Conservation (phyloP, 768 basidiomycete species). For the Chlorophyllum brunneum region DNA sequence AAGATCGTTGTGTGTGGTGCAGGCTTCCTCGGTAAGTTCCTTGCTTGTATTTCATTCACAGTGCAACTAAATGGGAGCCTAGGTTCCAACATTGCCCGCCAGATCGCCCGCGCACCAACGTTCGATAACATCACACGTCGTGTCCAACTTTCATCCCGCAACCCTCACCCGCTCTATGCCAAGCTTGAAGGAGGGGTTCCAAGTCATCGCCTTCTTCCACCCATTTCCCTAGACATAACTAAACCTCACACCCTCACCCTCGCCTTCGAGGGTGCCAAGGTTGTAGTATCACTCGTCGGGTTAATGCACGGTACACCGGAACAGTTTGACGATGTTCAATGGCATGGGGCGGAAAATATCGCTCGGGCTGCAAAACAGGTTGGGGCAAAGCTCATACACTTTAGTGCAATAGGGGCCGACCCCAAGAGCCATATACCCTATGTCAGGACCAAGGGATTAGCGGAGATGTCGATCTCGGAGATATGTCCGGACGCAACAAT, state of each 20-base stretch:
- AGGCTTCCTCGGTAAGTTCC: constrained; percentile 53
- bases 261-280: constrained; percentile 52
- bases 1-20: constrained; percentile 53
- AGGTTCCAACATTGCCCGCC: constrained; percentile 61
- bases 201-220: constrained; percentile 35
- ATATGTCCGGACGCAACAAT: constrained; percentile 52
- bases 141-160: constrained; percentile 59
- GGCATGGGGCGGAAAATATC: constrained; percentile 64
- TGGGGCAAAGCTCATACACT: constrained; percentile 58
- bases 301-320: constrained; percentile 53
- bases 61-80: background rate
- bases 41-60: background rate
- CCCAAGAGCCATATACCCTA: constrained; percentile 54
- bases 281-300: constrained; percentile 68
- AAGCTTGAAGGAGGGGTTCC: constrained; percentile 28
- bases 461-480: constrained; percentile 50
- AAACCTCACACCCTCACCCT: constrained; percentile 38
- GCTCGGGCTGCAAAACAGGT: constrained; percentile 46
- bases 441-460: constrained; percentile 56
- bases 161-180: constrained; percentile 40
- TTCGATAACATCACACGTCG: constrained; percentile 25
- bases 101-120: constrained; percentile 32
- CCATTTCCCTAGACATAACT: constrained; percentile 51
- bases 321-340: constrained; percentile 59
- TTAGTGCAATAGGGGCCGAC: constrained; percentile 78